Conservation (phyloP, 495 filamentous ascomycete genomes). For the Diplogelasinospora grovesii region DNA sequence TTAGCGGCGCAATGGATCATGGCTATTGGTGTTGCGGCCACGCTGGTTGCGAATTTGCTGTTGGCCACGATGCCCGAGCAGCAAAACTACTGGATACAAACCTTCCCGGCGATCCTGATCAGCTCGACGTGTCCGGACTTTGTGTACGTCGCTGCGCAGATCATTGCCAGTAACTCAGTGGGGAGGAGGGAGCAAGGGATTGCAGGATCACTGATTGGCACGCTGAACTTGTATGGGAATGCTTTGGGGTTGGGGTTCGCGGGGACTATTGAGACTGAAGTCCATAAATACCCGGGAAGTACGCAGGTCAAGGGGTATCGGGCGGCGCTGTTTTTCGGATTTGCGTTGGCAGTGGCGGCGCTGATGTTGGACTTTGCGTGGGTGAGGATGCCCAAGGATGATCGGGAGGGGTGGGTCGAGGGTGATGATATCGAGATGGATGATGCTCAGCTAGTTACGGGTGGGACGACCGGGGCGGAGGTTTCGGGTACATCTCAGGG, state of each 20-base stretch:
- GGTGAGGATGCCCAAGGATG: slow-evolving; percentile 6
- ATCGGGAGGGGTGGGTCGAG: slow-evolving; percentile 1
- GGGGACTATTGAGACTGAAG: slow-evolving; percentile 37
- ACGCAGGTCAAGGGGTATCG: slow-evolving; percentile 12
- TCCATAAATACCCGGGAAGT: slow-evolving; percentile 18
- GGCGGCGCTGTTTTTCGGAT: slow-evolving; percentile 4
- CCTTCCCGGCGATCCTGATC: slow-evolving; percentile 45
- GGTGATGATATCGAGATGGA: no score
- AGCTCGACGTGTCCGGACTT: slow-evolving; percentile 45
- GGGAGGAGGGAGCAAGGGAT: slow-evolving; percentile 43
- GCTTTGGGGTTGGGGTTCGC: slow-evolving; percentile 45
- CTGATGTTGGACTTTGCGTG: slow-evolving; percentile 3
- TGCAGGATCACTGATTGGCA: slow-evolving; percentile 43
- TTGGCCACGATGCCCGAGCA: slow-evolving; percentile 43
- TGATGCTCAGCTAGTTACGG: no score
- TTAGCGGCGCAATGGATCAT: slow-evolving; percentile 41
- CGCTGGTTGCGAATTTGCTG: slow-evolving; percentile 32
- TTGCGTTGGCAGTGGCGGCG: slow-evolving; percentile 2
- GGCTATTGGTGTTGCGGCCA: slow-evolving; percentile 36
- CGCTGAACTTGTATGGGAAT: slow-evolving; percentile 42
- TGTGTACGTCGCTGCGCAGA: slow-evolving; percentile 44
- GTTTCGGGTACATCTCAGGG: no score
- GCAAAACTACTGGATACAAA: slow-evolving; percentile 45
- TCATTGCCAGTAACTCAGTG: slow-evolving; percentile 49
- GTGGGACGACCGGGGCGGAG: no score